These are phyloP conservation scores for Leccinellum luteum DNA, from an alignment of 768 basidiomycete species.

Conservation along the genomic window DNA sequence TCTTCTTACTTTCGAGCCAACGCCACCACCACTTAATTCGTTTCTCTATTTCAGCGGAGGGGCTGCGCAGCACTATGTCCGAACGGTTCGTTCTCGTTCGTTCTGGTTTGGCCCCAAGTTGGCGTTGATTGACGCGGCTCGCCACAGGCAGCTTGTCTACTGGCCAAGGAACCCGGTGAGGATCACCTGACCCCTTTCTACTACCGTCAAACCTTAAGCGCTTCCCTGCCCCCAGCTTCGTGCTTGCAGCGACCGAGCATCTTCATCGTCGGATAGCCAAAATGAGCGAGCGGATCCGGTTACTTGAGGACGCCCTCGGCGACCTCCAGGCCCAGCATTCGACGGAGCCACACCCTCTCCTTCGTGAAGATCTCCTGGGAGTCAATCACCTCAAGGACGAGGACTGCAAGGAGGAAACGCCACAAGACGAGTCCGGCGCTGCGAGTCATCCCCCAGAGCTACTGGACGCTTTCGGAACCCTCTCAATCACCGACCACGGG, in stretches of 20 bases:
- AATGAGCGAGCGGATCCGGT: slow-evolving; percentile 53
- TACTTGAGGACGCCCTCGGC: slow-evolving; percentile 60
- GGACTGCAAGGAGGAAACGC: slow-evolving; percentile 8
- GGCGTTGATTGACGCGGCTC: not conserved
- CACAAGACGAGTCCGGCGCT: slow-evolving; percentile 25
- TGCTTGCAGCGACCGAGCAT: slow-evolving; percentile 65
- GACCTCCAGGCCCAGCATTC: slow-evolving; percentile 49
- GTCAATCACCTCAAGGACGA: slow-evolving; percentile 30
- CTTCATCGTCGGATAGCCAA: slow-evolving; percentile 54
- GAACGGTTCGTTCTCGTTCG: slow-evolving; percentile 49
- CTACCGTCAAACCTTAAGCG: slow-evolving; percentile 10
- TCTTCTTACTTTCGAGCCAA: not conserved
- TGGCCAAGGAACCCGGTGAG: slow-evolving; percentile 71
- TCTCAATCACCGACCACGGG: slow-evolving; percentile 59
- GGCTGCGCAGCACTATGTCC: slow-evolving; percentile 72
- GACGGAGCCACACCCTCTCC: slow-evolving; percentile 56
- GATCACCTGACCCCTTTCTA: not conserved
- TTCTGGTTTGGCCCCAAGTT: not conserved
- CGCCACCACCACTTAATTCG: not conserved
- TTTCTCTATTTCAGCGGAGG: slow-evolving; percentile 42
- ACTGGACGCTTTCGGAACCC: slow-evolving; percentile 57
- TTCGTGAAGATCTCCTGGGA: slow-evolving; percentile 50
- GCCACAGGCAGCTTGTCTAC: slow-evolving; percentile 65
- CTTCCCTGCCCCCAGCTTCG: slow-evolving; percentile 37
- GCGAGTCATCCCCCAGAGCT: slow-evolving; percentile 37